These are phyloP conservation scores for Blastomyces silverae DNA, from an alignment of 2,329 filamentous ascomycete genomes.

Conservation along the genomic window DNA sequence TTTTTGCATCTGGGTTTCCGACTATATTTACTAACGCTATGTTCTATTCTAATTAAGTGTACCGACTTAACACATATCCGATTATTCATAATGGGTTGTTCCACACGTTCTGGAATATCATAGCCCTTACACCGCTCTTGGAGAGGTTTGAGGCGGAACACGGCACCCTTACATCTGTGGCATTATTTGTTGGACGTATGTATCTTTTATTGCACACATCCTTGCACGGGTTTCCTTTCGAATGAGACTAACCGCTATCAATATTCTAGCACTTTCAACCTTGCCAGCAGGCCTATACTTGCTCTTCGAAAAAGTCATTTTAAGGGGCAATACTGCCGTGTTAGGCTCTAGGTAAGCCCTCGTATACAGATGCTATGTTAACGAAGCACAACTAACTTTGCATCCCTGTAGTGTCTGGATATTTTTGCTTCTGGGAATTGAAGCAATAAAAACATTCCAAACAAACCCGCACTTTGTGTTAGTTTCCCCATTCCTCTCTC, in stretches of 20 bases:
- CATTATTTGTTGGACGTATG: slow-evolving; percentile 86
- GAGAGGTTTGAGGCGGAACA: slow-evolving; percentile 91
- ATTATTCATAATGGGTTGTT: slow-evolving; percentile 76
- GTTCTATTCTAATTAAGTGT: slow-evolving; percentile 52
- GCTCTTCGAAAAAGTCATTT: slow-evolving; percentile 64
- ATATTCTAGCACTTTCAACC: slow-evolving; percentile 60
- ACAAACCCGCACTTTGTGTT: slow-evolving; percentile 69
- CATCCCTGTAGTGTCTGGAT: slow-evolving; percentile 67
- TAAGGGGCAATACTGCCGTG: slow-evolving; percentile 64
- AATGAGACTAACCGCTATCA: slow-evolving; percentile 21
- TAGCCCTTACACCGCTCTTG: slow-evolving; percentile 78
- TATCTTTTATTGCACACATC: slow-evolving; percentile 23
- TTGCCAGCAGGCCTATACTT: slow-evolving; percentile 79
- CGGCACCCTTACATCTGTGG: slow-evolving; percentile 79
- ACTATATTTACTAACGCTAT: slow-evolving; percentile 10
- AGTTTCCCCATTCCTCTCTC: slow-evolving; percentile 13
- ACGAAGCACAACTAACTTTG: background rate
- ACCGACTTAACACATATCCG: slow-evolving; percentile 87
- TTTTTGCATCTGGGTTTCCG: background rate
- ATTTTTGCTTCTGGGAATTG: slow-evolving; percentile 76
- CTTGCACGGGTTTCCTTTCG: background rate
- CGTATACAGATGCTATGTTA: too few relatives aligned
- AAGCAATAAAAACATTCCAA: slow-evolving; percentile 78
- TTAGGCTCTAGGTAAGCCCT: slow-evolving; percentile 69
- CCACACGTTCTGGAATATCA: slow-evolving; percentile 70